Evolutionary conservation across 306 rosid genomes (phyloP), one percentile per base, ranked within the genome.

Genomic region (Lablab purpureus): DNA sequence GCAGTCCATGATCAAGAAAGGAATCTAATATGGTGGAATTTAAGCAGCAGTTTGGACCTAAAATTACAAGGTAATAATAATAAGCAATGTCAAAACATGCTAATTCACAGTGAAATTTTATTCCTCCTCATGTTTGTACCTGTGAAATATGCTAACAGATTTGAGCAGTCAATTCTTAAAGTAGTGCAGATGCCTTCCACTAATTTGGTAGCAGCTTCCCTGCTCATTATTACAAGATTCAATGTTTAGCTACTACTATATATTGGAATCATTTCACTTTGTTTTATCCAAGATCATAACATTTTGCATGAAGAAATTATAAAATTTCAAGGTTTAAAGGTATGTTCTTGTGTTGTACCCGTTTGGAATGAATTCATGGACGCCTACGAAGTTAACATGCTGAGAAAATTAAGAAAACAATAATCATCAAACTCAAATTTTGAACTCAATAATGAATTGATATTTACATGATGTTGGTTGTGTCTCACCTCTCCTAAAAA

Each of bases 11-110:
- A 7, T 80, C 76, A 56, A 92, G 90, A 17, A 71, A 86, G 8
- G 58, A 21, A 45, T 88, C 87, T n/a, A 81, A 2, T 22, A 6
- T 49, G 10, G 96, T 77, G 34, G 89, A 65, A 64, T 87, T 87
- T 43, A 90, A 1, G 73, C 89, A 90, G 45, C 90, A 88, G 75
- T 90, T 93, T 71, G 84, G 87, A 10, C 98, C 98, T 93, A 71
- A 50, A 59, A 56, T 56, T 64, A 3, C 2, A 34, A 3, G 19
- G 40, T 34, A 6, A 5, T 58, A 67, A 71, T 34, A 6, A 5
- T 58, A 67, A 71, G 17, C 10, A 60, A 14, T 32, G 37, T 4
- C 10, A 58, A 23, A 58, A 58, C n/a, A n/a, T n/a, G n/a, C n/a
- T 25, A 43, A 32, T 14, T n/a, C n/a, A n/a, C 6, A 78, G 8